These are phyloP conservation scores for Chrysanthemum seticuspe DNA, from an alignment of 129 eudicot species.

Conservation along the genomic window DNA sequence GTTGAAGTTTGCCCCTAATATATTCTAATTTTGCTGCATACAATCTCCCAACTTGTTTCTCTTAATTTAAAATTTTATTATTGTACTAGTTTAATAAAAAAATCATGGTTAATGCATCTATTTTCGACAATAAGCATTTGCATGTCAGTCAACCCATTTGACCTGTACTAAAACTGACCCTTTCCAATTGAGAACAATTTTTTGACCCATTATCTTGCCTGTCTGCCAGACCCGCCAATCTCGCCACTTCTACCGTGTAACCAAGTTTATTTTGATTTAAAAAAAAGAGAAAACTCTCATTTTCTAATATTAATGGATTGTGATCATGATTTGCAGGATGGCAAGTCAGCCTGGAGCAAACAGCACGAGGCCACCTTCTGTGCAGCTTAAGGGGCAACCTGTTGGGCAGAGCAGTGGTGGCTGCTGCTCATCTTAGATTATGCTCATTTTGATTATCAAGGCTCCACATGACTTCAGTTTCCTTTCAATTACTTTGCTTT, in stretches of 20 bases:
- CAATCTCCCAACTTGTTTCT: not conserved
- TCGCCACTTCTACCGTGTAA: not conserved
- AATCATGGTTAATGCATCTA: not conserved
- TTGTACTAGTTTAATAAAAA: not conserved
- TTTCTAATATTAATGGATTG: not conserved
- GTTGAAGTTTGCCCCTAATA: too few species aligned
- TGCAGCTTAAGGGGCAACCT: conserved; percentile 78
- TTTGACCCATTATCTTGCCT: not conserved
- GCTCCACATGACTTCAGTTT: conserved; percentile 7
- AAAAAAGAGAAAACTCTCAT: not conserved
- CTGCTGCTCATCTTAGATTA: conserved; percentile 62
- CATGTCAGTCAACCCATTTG: not conserved
- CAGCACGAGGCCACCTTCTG: conserved; percentile 63
- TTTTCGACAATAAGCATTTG: not conserved
- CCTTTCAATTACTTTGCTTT: conserved; percentile 16
- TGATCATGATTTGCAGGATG: conserved; percentile 48
- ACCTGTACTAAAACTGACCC: not conserved
- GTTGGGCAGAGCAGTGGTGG: conserved; percentile 60
- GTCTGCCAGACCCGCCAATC: not conserved
- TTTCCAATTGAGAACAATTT: not conserved
- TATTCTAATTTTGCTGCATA: not conserved
- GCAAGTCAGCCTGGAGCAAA: conserved; percentile 68
- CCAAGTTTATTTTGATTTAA: not conserved
- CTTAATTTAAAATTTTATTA: not conserved
- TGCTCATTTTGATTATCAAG: conserved; percentile 1